Conservation (phyloP, 164 flowering plant species). For the Kingdonia uniflora region DNA sequence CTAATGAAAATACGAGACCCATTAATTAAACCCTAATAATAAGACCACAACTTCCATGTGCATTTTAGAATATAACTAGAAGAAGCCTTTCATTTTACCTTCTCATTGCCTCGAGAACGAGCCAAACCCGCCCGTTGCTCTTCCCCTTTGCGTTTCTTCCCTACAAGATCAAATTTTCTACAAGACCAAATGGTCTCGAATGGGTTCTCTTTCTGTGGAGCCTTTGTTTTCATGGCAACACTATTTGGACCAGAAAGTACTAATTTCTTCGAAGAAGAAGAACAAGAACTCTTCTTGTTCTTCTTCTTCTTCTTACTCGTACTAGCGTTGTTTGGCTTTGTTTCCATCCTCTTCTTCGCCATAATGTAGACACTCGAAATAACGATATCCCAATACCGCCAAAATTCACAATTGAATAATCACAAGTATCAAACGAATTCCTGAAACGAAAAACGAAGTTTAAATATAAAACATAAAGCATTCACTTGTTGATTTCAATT, state of each 20-base stretch:
- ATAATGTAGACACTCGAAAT: too few relatives aligned
- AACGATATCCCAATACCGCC: too few relatives aligned
- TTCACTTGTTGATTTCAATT: too few relatives aligned
- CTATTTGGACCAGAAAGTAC: slow-evolving; percentile 30
- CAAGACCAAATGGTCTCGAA: slow-evolving; percentile 91
- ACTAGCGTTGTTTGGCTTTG: too few relatives aligned
- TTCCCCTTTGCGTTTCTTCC: slow-evolving; percentile 90
- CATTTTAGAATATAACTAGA: too few relatives aligned
- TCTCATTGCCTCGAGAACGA: slow-evolving; percentile 68
- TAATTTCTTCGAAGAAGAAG: slow-evolving; percentile 22
- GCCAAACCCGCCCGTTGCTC: slow-evolving; percentile 72
- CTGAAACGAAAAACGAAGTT: too few relatives aligned
- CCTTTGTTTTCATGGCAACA: slow-evolving; percentile 59
- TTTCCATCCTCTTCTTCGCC: too few relatives aligned
- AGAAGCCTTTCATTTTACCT: slow-evolving; percentile 29
- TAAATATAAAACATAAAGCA: too few relatives aligned
- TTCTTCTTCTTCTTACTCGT: slow-evolving; percentile 9
- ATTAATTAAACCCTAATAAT: background rate
- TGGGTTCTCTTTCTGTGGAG: slow-evolving; percentile 51
- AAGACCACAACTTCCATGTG: too few relatives aligned
- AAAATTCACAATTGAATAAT: too few relatives aligned
- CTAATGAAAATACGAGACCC: background rate
- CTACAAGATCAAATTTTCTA: slow-evolving; percentile 73
- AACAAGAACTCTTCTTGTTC: slow-evolving; percentile 32
- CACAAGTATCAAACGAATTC: too few relatives aligned